Evolutionary conservation across 371 early-diverging fungal species (phyloP).

Genomic region (Circinella umbellata): DNA sequence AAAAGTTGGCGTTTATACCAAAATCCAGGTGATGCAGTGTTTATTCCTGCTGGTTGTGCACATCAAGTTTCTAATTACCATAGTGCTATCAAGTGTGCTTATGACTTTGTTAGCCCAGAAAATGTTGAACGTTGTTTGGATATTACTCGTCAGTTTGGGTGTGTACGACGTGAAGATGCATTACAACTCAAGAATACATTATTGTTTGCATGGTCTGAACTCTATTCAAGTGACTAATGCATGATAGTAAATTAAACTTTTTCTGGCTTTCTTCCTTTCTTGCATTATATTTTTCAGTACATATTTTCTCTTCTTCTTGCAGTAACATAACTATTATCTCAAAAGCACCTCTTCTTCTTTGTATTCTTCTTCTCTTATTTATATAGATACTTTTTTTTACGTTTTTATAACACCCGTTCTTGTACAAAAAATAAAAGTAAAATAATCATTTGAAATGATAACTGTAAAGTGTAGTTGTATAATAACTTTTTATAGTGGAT

Average conservation of each 20-base stretch:
- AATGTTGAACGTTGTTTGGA: conserved; percentile 46
- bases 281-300: too few species aligned
- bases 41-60: conserved; percentile 79
- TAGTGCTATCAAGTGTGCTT: conserved; percentile 67
- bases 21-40: conserved; percentile 72
- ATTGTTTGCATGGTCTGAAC: conserved; percentile 33
- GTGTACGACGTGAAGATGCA: conserved; percentile 45
- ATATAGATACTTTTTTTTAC: too few species aligned
- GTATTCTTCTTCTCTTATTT: too few species aligned
- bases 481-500: too few species aligned
- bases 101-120: conserved; percentile 80
- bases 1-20: conserved; percentile 61
- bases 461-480: too few species aligned
- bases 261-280: too few species aligned
- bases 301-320: too few species aligned
- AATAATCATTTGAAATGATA: too few species aligned
- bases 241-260: not conserved
- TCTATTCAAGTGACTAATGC: not conserved
- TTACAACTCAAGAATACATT: conserved; percentile 53
- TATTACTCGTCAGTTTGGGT: conserved; percentile 55
- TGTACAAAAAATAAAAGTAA: too few species aligned
- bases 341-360: too few species aligned
- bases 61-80: conserved; percentile 76
- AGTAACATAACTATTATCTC: too few species aligned
- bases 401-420: too few species aligned